phyloP scores from a whole-genome alignment of 768 basidiomycete species.

The Termitomyces bulborhizus region DNA sequence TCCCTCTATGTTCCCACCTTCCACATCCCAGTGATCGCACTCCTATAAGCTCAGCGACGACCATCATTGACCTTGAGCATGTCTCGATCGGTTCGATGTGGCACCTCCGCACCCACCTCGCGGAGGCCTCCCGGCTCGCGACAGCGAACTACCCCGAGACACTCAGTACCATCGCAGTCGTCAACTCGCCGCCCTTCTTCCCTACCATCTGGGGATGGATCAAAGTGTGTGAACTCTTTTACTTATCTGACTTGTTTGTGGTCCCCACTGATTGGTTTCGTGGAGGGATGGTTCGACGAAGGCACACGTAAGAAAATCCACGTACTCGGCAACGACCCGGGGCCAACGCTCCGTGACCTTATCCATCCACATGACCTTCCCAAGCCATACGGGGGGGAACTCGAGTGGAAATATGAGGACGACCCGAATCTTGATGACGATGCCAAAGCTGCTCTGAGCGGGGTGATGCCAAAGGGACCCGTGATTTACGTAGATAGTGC shows the following conservation, averaged over 20 bases:
- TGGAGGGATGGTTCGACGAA: conserved; percentile 73
- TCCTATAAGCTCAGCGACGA: conserved; percentile 54
- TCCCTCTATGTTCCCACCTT: conserved; percentile 57
- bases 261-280: background rate
- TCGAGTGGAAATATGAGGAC: conserved; percentile 67
- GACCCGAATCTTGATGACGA: conserved; percentile 59
- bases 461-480: conserved; percentile 52
- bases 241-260: background rate
- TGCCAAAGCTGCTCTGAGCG: conserved; percentile 36
- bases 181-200: conserved; percentile 82
- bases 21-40: conserved; percentile 45
- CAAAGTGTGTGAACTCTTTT: conserved; percentile 38
- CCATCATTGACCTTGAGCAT: conserved; percentile 68
- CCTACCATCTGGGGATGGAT: conserved; percentile 82
- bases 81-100: conserved; percentile 63
- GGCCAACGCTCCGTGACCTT: conserved; percentile 43
- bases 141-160: conserved; percentile 84
- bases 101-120: conserved; percentile 63
- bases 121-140: conserved; percentile 67
- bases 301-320: conserved; percentile 74
- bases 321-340: conserved; percentile 59
- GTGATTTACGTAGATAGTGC: conserved; percentile 41
- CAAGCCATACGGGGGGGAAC: conserved; percentile 63
- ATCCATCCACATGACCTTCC: conserved; percentile 48
- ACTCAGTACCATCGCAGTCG: conserved; percentile 55